A percentile compares a stretch with the other conserved stretches of the same genome.
Evolutionary conservation across 2,329 filamentous ascomycete genomes (phyloP).

Genomic region (Rasamsonia emersonii): DNA sequence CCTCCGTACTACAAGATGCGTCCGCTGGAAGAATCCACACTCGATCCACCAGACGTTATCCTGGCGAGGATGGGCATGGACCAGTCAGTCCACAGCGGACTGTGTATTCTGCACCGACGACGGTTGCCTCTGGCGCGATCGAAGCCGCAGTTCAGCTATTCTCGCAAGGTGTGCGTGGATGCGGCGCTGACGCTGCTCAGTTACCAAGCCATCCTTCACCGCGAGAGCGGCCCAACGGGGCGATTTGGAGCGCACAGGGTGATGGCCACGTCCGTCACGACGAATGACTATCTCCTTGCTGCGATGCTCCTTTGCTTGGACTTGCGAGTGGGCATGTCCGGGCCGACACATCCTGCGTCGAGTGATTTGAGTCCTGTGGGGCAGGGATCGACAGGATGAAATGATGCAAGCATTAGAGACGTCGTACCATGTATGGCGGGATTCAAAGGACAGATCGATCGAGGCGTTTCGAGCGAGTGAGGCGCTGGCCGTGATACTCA

Average conservation of each 20-base stretch:
- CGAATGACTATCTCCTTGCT: conserved; percentile 72
- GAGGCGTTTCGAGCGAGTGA: conserved; percentile 77
- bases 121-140: conserved; percentile 64
- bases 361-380: conserved; percentile 29
- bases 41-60: conserved; percentile 57
- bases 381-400: conserved; percentile 44
- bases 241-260: conserved; percentile 64
- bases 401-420: conserved; percentile 66
- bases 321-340: conserved; percentile 49
- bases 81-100: conserved; percentile 53
- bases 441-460: conserved; percentile 63
- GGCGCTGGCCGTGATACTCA: conserved; percentile 68
- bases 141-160: conserved; percentile 68
- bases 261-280: conserved; percentile 68
- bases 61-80: conserved; percentile 63
- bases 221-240: conserved; percentile 63
- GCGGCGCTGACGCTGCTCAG: conserved; percentile 68
- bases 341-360: conserved; percentile 10
- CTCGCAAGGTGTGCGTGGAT: conserved; percentile 68
- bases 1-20: conserved; percentile 68
- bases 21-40: conserved; percentile 58
- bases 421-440: conserved; percentile 68
- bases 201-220: conserved; percentile 63
- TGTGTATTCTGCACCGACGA: conserved; percentile 76
- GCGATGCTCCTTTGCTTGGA: conserved; percentile 75